phyloP scores from a whole-genome alignment of 768 basidiomycete species.

The Hydnum rufescens region DNA sequence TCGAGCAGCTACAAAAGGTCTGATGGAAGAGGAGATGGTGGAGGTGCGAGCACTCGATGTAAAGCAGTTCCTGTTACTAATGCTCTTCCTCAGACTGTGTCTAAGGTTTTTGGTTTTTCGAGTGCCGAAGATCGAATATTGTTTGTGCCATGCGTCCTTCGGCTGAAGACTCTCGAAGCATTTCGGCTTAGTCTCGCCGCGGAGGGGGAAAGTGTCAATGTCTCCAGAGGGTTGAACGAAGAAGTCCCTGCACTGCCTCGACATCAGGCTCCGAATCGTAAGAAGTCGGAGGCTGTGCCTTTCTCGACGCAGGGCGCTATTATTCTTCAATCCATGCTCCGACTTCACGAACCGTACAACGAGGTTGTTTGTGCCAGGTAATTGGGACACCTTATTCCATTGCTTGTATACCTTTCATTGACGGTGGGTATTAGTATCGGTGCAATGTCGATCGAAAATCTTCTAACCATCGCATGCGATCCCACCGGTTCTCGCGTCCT shows the following conservation, averaged over 20 bases:
- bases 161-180: slow-evolving; percentile 32
- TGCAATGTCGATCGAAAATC: slow-evolving; percentile 34
- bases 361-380: slow-evolving; percentile 52
- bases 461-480: slow-evolving; percentile 38
- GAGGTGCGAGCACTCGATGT: slow-evolving; percentile 38
- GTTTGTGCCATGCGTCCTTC: slow-evolving; percentile 50
- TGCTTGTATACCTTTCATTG: not conserved
- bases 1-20: slow-evolving; percentile 30
- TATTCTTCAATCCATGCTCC: slow-evolving; percentile 64
- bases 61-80: not conserved
- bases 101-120: slow-evolving; percentile 36
- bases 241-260: not conserved
- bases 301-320: slow-evolving; percentile 57
- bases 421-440: not conserved
- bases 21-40: slow-evolving; percentile 29
- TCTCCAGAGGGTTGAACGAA: too few species aligned
- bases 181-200: too few species aligned
- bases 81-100: slow-evolving; percentile 30
- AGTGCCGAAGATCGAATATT: slow-evolving; percentile 28
- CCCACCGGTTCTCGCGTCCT: slow-evolving; percentile 60
- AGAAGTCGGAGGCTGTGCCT: slow-evolving; percentile 32
- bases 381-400: slow-evolving; percentile 6
- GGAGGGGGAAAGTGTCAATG: too few species aligned
- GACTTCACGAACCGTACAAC: slow-evolving; percentile 45
- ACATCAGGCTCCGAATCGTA: slow-evolving; percentile 8